Percentiles rank a stretch among this genome's conserved stretches.
Conservation (phyloP, 2,329 filamentous ascomycete genomes). For the Hypoxylon sp. region DNA sequence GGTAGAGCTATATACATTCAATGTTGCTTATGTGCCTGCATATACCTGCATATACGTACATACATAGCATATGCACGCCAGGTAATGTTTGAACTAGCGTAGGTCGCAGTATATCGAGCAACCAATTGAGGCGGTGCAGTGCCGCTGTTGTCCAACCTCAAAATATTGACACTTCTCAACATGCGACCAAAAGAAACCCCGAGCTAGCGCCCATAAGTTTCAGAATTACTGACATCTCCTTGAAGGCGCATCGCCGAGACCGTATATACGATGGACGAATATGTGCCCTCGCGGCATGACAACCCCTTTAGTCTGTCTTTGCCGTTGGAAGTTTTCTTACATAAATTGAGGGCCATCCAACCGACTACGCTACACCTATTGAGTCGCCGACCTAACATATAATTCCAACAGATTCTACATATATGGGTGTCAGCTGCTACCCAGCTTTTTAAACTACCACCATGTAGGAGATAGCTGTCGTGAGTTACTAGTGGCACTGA, state of each 20-base stretch:
- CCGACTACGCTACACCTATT: slow-evolving; percentile 6
- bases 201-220: slow-evolving; percentile 31
- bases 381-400: slow-evolving; percentile 5
- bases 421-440: neutral
- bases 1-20: too few species aligned
- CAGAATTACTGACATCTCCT: slow-evolving; percentile 34
- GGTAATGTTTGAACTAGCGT: neutral
- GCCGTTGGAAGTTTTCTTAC: slow-evolving; percentile 8
- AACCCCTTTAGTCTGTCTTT: slow-evolving; percentile 7
- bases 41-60: slow-evolving; percentile 3
- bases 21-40: neutral
- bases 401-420: neutral
- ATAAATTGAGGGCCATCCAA: slow-evolving; percentile 1
- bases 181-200: slow-evolving; percentile 28
- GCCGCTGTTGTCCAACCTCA: slow-evolving; percentile 36
- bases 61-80: neutral
- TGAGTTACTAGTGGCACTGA: neutral
- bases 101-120: slow-evolving; percentile 6
- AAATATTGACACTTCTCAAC: slow-evolving; percentile 27
- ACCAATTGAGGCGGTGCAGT: slow-evolving; percentile 29
- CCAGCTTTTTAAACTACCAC: neutral
- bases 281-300: slow-evolving; percentile 21
- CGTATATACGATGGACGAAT: neutral
- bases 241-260: slow-evolving; percentile 13
- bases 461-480: neutral